Base-by-base conservation (phyloP, 148 eudicot species). In the Polygonum maritimum region DNA sequence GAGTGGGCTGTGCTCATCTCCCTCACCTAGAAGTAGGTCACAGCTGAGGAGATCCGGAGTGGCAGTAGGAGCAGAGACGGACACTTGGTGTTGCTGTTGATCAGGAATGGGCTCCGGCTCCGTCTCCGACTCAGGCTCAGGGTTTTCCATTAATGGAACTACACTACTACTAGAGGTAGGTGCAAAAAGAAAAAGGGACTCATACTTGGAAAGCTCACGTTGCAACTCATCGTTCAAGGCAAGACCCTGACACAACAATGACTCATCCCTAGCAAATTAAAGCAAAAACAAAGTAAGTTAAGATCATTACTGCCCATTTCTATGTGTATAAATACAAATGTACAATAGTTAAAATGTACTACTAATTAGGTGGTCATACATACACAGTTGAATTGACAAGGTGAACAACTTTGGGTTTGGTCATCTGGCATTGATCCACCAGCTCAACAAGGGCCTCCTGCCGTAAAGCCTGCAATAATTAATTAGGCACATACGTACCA, bases 361-460 rank as follows among this genome's bases (percentile, higher is more conserved):
- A 41, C 7, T 5, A 41, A 41, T 41, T 4, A 41, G 45, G 45
- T 5, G 45, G 7, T 5, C 1, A 9, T 41, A 41, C 45, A 89
- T 94, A 94, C 98, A 97, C 82, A 78, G 98, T 94, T 38, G 98
- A 94, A 85, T 94, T 94, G 40, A 91, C 97, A 77, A 94, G 91
- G 87, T 90, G 97, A 73, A 94, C 92, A 75, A 90, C 91, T 85
- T 97, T 90, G 79, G 84, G 91, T 85, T 94, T 94, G 88, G 85
- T 90, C 1, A 89, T 83, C 33, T 95, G 97, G 76, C 98, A 94
- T 76, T 94, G 98, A 36, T 86, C 93, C 76, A 94, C 95, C 83
- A 94, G 86, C 85, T 94, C 98, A 76, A 88, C 88, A 79, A 94
- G 85, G 75, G 90, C 95, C 83, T 94, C 98, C 82, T 94, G 97